phyloP scores from a whole-genome alignment of 345 rosid genomes.

The Syzygium grande region DNA sequence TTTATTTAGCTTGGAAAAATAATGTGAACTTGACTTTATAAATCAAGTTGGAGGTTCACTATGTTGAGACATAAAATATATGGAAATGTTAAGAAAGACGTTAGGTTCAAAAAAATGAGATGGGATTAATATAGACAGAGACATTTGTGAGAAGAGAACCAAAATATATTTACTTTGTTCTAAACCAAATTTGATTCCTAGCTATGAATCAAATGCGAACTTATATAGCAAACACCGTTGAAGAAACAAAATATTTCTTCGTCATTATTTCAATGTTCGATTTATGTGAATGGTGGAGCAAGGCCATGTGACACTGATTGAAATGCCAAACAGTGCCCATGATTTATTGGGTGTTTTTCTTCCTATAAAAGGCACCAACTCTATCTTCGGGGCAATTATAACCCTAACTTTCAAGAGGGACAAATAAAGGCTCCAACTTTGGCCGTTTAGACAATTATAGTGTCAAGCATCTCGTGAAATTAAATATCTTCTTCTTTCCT shows the following conservation, averaged over 20 bases:
- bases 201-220: background rate
- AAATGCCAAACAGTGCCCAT: too few relatives aligned
- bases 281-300: too few relatives aligned
- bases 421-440: too few relatives aligned
- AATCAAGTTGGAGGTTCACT: background rate
- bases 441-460: too few relatives aligned
- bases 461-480: too few relatives aligned
- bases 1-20: background rate
- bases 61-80: background rate
- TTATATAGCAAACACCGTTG: background rate
- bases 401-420: too few relatives aligned
- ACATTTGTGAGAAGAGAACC: background rate
- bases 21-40: background rate
- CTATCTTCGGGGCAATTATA: too few relatives aligned
- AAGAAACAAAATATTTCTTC: background rate
- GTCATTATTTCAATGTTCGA: too few relatives aligned
- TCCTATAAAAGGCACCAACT: too few relatives aligned
- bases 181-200: background rate
- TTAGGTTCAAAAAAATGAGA: background rate
- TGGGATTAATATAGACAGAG: background rate
- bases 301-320: too few relatives aligned
- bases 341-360: too few relatives aligned
- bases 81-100: background rate
- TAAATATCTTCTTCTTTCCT: too few relatives aligned
- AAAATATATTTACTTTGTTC: background rate